A percentile compares a stretch with the other conserved stretches of the same genome.
phyloP scores from a whole-genome alignment of 176 grass and related monocot species.

The Avena atlantica region DNA sequence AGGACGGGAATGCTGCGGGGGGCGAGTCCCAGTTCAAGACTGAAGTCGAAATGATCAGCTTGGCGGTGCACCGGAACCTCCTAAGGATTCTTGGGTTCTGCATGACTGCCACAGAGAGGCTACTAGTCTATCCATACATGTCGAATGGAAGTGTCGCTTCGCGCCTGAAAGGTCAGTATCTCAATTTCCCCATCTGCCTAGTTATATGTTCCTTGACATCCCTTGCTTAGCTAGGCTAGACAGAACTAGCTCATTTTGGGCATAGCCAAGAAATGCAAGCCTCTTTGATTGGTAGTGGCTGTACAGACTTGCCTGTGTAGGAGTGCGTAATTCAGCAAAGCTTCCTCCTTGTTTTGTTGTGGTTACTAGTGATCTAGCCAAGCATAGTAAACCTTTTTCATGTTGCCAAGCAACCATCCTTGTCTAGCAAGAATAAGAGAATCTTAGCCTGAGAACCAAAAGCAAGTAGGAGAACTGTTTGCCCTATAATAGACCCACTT shows the following conservation, averaged over 20 bases:
- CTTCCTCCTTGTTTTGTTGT: not conserved
- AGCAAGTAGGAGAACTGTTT: constrained; percentile 2
- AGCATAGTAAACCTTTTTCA: constrained; percentile 12
- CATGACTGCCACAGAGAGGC: constrained; percentile 92
- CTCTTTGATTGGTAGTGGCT: not conserved
- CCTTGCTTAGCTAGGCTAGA: constrained; percentile 14
- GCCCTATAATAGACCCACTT: constrained; percentile 23
- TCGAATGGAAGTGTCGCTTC: constrained; percentile 97
- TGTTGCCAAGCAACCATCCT: not conserved
- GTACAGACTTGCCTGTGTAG: not conserved
- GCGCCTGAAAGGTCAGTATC: constrained; percentile 77
- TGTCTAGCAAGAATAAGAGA: constrained; percentile 23
- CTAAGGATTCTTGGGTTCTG: constrained; percentile 84
- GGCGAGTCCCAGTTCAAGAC: constrained; percentile 89
- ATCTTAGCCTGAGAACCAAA: constrained; percentile 21
- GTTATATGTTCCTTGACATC: constrained; percentile 11
- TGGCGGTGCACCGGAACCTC: constrained; percentile 90
- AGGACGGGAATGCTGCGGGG: constrained; percentile 80
- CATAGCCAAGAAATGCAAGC: not conserved
- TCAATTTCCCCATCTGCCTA: constrained; percentile 29
- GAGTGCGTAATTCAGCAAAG: not conserved
- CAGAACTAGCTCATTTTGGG: not conserved
- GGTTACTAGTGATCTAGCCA: not conserved
- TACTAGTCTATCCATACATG: constrained; percentile 96
- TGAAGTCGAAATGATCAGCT: constrained; percentile 96